Base-by-base conservation (phyloP, 2,329 filamentous ascomycete species). In the Pseudogymnoascus sp. region DNA sequence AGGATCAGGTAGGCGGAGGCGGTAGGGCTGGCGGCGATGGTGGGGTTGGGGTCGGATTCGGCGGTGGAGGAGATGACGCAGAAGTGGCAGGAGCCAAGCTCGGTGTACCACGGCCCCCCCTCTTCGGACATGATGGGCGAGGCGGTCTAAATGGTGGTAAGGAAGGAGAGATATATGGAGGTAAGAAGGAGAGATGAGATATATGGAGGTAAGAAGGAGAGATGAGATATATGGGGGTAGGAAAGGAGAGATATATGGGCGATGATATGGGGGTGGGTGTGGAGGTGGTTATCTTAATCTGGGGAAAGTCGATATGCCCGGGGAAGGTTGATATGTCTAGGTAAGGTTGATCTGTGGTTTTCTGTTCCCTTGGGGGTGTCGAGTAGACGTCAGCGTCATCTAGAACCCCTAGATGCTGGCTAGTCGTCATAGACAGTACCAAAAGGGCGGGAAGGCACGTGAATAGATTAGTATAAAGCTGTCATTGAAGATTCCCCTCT, bases 1-100 rank as follows among this genome's bases (percentile, higher is more conserved):
- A 96, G 82, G 39, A 96, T 81, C 28, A 96, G 69, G 69, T 82
- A 85, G 16, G 83, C 77, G 9, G 79, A 66, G 0, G 77, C 74
- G 22, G 71, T 60, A 1, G 72, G 64, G 9, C 69, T 59, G 77
- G 68, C 37, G 69, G 62, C 1, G 71, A 67, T 7, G 76, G 70
- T 65, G 7, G 76, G 58, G 0, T 71, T 68, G 57, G 1, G 81
- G 78, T 43, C 78, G 69, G 72, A 78, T 70, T 61, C 72, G 70
- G 81, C 85, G 60, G 74, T 67, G 25, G 71, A 64, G 11, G 79
- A 74, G 67, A 87, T 87, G 65, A 72, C 72, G 75, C 84, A 87
- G 70, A 87, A 87, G 16, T 84, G 81, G 65, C 85, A 87, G 7
- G 6, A 3, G 3, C 12, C 12, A 5, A 18, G n/a, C 1, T 38